These are phyloP conservation scores for Teratosphaeria epicoccoides DNA, from an alignment of 2,329 filamentous ascomycete species.

Conservation along the genomic window DNA sequence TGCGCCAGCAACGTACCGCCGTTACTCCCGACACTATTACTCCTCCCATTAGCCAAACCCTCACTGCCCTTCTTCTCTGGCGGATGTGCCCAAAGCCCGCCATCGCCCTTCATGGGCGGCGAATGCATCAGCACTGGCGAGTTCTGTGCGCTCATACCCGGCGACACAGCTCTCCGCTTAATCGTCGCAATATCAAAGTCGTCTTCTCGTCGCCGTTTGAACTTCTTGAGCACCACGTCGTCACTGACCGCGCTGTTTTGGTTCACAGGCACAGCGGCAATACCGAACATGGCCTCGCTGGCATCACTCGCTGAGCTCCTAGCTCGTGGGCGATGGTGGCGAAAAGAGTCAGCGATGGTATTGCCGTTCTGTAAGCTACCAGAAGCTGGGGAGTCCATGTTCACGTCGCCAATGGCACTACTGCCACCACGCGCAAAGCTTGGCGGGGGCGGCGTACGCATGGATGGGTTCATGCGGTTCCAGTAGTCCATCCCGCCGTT, in stretches of 20 bases:
- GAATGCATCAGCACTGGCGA: slow-evolving; percentile 72
- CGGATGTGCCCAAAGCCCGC: slow-evolving; percentile 61
- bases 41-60: neutral
- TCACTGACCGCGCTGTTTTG: slow-evolving; percentile 18
- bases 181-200: slow-evolving; percentile 81
- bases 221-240: slow-evolving; percentile 25
- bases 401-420: slow-evolving; percentile 51
- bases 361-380: slow-evolving; percentile 9
- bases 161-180: slow-evolving; percentile 84
- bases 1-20: slow-evolving; percentile 11
- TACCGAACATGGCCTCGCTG: slow-evolving; percentile 19
- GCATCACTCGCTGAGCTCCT: slow-evolving; percentile 24
- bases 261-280: slow-evolving; percentile 3
- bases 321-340: slow-evolving; percentile 20
- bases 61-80: slow-evolving; percentile 26
- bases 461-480: slow-evolving; percentile 62
- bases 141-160: slow-evolving; percentile 82
- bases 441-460: slow-evolving; percentile 52
- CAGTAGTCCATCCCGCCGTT: slow-evolving; percentile 65
- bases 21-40: slow-evolving; percentile 8
- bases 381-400: slow-evolving; percentile 55
- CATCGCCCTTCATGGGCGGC: slow-evolving; percentile 64
- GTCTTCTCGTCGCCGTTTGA: slow-evolving; percentile 76
- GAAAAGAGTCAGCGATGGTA: slow-evolving; percentile 6
- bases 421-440: slow-evolving; percentile 47